Evolutionary conservation across 78 protist species (phyloP).

Genomic region (Dictyostelium capitatum): DNA sequence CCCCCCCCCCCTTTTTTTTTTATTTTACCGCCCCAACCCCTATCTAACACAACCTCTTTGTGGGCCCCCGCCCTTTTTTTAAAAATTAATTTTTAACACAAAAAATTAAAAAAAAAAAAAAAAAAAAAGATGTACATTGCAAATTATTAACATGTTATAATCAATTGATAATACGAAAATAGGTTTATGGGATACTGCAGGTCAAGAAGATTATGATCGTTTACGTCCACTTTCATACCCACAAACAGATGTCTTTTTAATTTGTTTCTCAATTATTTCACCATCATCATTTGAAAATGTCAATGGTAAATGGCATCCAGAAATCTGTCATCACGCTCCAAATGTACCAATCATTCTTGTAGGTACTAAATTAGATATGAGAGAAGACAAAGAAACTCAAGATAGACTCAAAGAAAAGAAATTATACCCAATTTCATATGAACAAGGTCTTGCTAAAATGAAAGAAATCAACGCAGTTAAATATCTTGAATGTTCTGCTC

Average conservation of each 20-base stretch:
- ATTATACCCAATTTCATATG: slow-evolving; percentile 63
- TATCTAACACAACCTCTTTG: no score
- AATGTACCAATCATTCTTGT: slow-evolving; percentile 91
- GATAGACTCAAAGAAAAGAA: slow-evolving; percentile 75
- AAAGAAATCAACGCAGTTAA: slow-evolving; percentile 84
- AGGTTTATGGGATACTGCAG: slow-evolving; percentile 88
- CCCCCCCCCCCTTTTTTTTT: no score
- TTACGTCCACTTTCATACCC: slow-evolving; percentile 97
- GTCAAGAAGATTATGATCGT: slow-evolving; percentile 98
- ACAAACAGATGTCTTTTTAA: slow-evolving; percentile 96
- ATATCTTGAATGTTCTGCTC: slow-evolving; percentile 96
- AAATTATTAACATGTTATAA: background rate
- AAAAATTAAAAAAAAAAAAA: no score
- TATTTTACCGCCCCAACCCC: no score
- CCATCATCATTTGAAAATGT: slow-evolving; percentile 93
- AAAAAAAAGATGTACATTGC: background rate
- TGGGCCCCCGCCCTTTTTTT: no score
- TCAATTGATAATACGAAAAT: no score
- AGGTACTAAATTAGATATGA: slow-evolving; percentile 85
- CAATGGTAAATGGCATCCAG: slow-evolving; percentile 90
- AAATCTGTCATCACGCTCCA: slow-evolving; percentile 88
- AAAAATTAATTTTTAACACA: no score
- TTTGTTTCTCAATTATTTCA: slow-evolving; percentile 92
- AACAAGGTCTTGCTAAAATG: slow-evolving; percentile 71
- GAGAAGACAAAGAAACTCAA: slow-evolving; percentile 73